Base-by-base conservation (phyloP, 2,329 filamentous ascomycete species). In the Diaporthe destruens region DNA sequence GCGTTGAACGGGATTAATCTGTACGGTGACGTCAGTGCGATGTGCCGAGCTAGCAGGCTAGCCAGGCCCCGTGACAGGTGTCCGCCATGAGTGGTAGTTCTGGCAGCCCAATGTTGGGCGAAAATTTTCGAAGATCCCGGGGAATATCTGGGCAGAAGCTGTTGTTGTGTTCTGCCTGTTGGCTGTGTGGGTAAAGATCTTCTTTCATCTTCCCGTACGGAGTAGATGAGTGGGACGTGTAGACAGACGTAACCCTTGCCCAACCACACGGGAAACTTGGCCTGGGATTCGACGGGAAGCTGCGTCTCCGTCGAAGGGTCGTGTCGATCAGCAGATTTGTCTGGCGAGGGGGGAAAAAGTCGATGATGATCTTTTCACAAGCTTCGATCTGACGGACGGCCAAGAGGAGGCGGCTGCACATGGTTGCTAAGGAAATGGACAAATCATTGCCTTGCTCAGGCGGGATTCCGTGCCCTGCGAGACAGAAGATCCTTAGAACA, bases 361-460 rank as follows among this genome's bases (percentile, higher is more conserved):
- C 18, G 16, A 34, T 16, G 54, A 34, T 32, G 68, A 70, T 70
- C 68, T 39, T 54, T 70, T 70, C 68, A 70, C 68, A 61, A 61
- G 55, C 68, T 44, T 70, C 55, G 32, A 20, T 36, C 23, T 61
- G 56, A 32, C 11, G 20, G 23, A n/a, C 6, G 34, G 14, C 29
- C 25, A 69, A n/a, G 23, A 23, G 39, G 49, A 34, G 12, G 23
- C 16, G n/a, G 36, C 29, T 29, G 42, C 51, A 54, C 32, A 5
- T 18, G n/a, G 32, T 23, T 16, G 14, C 3, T 4, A 20, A 20
- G 29, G 18, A 1, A n/a, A 14, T 20, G 63, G 18, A 55, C 36
- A 44, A 18, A 25, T 7, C 32, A 32, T 57, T 42, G 47, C 20
- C 20, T 29, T 29, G 16, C 5, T 65, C 18, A 6, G 32, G n/a